A percentile compares a stretch with the other conserved stretches of the same genome.
Evolutionary conservation across 2,329 filamentous ascomycete species (phyloP).

Genomic region (Chrysoporthe austroafricana): DNA sequence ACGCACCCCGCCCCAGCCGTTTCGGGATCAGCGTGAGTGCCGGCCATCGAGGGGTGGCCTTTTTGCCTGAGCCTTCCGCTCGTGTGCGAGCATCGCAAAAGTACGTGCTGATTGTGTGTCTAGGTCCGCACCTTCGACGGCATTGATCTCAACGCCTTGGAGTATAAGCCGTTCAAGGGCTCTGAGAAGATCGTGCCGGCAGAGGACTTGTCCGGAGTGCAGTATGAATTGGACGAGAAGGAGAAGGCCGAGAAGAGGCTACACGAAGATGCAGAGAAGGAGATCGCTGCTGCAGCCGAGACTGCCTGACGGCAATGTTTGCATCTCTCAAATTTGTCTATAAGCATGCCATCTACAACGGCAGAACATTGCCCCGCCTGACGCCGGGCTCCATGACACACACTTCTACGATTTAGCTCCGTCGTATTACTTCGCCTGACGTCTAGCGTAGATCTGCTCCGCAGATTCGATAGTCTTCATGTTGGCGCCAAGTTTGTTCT

Average conservation of each 20-base stretch:
- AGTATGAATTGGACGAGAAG: conserved; percentile 31
- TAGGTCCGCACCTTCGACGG: conserved; percentile 47
- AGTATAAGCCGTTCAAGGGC: conserved; percentile 44
- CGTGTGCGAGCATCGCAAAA: background rate
- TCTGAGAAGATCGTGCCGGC: conserved; percentile 39
- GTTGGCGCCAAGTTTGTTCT: conserved; percentile 89
- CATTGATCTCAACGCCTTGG: conserved; percentile 45
- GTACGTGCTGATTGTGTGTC: background rate
- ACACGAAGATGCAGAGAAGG: conserved; percentile 8
- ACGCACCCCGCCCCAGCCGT: conserved; percentile 32
- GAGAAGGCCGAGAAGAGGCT: conserved; percentile 14
- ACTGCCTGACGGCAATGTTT: conserved; percentile 8
- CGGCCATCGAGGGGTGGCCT: background rate
- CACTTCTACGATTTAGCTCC: background rate
- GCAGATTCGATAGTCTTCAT: conserved; percentile 86
- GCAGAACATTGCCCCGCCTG: background rate
- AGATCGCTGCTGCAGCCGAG: conserved; percentile 8
- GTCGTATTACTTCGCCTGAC: conserved; percentile 32
- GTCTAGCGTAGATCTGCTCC: conserved; percentile 64
- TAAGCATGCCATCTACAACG: background rate
- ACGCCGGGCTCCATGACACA: background rate
- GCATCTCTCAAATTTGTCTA: background rate
- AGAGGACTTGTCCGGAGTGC: conserved; percentile 43
- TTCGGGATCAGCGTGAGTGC: conserved; percentile 51
- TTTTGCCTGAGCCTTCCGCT: too few relatives aligned